Evolutionary conservation across 2,329 filamentous ascomycete species (phyloP), one percentile per base, ranked within the genome.

Genomic region (Ilyonectria robusta): DNA sequence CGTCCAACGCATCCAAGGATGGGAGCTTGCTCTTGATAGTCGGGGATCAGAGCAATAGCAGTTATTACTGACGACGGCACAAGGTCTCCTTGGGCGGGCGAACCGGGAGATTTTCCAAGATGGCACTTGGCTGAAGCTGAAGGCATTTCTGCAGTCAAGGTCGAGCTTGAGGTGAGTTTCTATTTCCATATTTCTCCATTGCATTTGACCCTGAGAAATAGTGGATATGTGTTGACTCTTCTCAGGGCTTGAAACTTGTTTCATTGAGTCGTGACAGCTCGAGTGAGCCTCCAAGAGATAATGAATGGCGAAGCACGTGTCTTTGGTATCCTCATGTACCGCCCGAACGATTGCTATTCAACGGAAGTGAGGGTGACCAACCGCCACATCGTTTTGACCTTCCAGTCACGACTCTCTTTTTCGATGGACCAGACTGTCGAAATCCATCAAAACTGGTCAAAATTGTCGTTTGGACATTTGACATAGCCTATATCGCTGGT

Each of bases 271-370:
- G 64, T 0, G 29, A 69, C 19, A 55, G 21, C 21, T 42, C 33
- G 4, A 4, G 2, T 6, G 19, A 5, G 9, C 17, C 13, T 26
- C 17, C 40, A 19, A 29, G 8, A 4, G 2, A 37, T 17, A 23
- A 11, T 6, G 6, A 26, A 23, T 63, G 62, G 62, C 42, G 50
- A 26, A 67, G 50, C 1, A 60, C 11, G 0, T 66, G 68, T 40
- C 68, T 73, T 19, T 73, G 70, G 71, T 6, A 57, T 4, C 70
- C 64, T 6, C 17, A 48, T 11, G 15, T 70, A 1, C 68, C 71
- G 4, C 35, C 62, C 1, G 44, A 42, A 1, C 26, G 47, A 26
- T 3, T 67, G 7, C 15, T 66, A 4, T 68, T 65, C n/a, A 62
- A 73, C 13, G 44, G 59, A 35, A 42, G 42, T 15, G 5, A 44